Base-by-base conservation (phyloP, 2,329 filamentous ascomycete genomes). In the Calonectria fujianensis region DNA sequence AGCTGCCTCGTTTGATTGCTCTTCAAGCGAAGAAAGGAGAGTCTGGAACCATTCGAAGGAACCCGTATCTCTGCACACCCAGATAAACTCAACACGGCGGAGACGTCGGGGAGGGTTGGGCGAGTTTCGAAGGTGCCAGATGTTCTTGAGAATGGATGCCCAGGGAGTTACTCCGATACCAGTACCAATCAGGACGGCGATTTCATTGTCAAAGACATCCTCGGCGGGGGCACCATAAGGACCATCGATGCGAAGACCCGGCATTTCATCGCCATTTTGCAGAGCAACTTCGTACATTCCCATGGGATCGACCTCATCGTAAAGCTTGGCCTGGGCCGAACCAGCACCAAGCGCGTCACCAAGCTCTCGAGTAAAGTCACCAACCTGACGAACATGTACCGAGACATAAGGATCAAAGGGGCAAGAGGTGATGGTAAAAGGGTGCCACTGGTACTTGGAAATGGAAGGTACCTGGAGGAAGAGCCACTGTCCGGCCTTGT, bases 41-140 rank as follows among this genome's bases (percentile, higher is more conserved):
- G 94, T 96, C 84, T 99, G 97, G 89, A 99, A 98, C 97, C 97
- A 99, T 87, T 98, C 97, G 82, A 99, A 99, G 0, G 96, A 98
- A 41, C 92, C 94, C 0, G 96, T 98, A 82, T 98, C 96, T 85
- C 95, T 97, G 90, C 96, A 98, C 67, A 98, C 94, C 97, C 97
- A 99, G 88, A 99, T 97, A 86, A 99, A 99, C 85, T 99, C 97
- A 39, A 99, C 96, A 84, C 97, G 94, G 74, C 96, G 94, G 61
- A 99, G 93, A 82, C 96, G 95, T 65, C 92, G 93, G 1, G 96
- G 96, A 31, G 96, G 95, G 87, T 98, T 97, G 10, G 96, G 96
- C 20, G 93, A 92, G 77, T 97, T 94, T 76, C 97, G 95, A 82
- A 98, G 90, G 85, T 99, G 96, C 95, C 96, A 99, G 86, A 99